Evolutionary conservation across 768 basidiomycete species (phyloP).

Genomic region (Nevesoporus exiguus): DNA sequence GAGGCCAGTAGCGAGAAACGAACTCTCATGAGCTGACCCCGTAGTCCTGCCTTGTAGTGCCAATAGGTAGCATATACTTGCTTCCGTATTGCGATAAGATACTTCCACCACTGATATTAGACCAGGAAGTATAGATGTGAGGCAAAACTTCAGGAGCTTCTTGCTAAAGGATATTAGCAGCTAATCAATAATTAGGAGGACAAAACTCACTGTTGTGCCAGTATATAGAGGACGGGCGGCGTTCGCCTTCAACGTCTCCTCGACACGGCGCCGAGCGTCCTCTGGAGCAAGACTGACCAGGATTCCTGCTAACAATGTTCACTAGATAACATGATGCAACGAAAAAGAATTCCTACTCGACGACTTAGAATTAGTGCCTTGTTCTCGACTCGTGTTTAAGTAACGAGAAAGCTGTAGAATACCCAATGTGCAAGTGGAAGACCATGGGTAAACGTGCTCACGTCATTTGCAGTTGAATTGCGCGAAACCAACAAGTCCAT

Average conservation of each 20-base stretch:
- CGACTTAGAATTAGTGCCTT: neutral
- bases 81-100: conserved; percentile 66
- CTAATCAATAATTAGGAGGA: neutral
- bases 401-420: conserved; percentile 16
- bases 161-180: conserved; percentile 37
- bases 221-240: conserved; percentile 65
- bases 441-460: conserved; percentile 25
- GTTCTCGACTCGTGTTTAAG: neutral
- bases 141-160: conserved; percentile 65
- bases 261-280: conserved; percentile 60
- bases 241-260: conserved; percentile 56
- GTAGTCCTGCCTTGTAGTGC: conserved; percentile 62
- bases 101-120: conserved; percentile 54
- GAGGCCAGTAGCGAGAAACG: conserved; percentile 1
- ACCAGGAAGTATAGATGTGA: conserved; percentile 80
- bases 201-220: conserved; percentile 44
- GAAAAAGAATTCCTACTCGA: conserved; percentile 8
- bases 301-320: neutral
- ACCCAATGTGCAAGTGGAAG: neutral
- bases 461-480: conserved; percentile 44
- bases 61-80: conserved; percentile 79
- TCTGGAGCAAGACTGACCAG: conserved; percentile 37
- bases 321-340: neutral
- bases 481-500: conserved; percentile 67
- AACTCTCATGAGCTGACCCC: conserved; percentile 48